phyloP scores from a whole-genome alignment of 306 rosid genomes.

The Hippophae tibetana region DNA sequence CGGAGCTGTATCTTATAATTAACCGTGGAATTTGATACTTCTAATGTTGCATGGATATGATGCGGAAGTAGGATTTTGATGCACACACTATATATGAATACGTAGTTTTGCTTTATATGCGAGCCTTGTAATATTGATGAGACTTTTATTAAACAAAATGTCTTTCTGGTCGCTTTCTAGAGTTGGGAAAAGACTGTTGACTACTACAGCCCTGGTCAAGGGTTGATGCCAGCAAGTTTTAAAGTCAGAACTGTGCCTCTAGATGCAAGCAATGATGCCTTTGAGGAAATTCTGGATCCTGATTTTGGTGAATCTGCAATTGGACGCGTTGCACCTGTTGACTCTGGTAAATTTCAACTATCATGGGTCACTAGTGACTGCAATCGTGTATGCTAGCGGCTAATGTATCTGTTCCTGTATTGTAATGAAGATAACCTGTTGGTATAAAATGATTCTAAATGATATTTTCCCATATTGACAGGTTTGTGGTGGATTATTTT shows the following conservation, averaged over 20 bases:
- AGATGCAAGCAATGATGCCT: slow-evolving; percentile 60
- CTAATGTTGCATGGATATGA: no score
- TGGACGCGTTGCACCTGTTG: slow-evolving; percentile 93
- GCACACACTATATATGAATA: no score
- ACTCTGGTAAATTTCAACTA: slow-evolving; percentile 48
- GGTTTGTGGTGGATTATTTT: slow-evolving; percentile 94
- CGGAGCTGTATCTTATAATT: no score
- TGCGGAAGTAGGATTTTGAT: no score
- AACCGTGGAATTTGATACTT: no score
- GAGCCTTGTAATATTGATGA: no score
- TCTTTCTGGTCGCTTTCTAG: slow-evolving; percentile 23
- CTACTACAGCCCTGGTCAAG: slow-evolving; percentile 91
- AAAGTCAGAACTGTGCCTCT: slow-evolving; percentile 59
- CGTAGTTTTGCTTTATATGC: no score
- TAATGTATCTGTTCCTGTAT: no score
- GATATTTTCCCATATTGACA: slow-evolving; percentile 17
- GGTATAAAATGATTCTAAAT: slow-evolving; percentile 1
- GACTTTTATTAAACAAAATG: no score
- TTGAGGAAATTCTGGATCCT: slow-evolving; percentile 83
- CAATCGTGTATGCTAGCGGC: no score
- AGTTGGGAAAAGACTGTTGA: slow-evolving; percentile 93
- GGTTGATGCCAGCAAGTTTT: slow-evolving; percentile 93
- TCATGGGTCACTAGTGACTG: background rate
- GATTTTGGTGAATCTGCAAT: slow-evolving; percentile 97
- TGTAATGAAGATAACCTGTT: no score